These are phyloP conservation scores for Colletotrichum echinochloae DNA, from an alignment of 2,329 filamentous ascomycete genomes.

Conservation along the genomic window DNA sequence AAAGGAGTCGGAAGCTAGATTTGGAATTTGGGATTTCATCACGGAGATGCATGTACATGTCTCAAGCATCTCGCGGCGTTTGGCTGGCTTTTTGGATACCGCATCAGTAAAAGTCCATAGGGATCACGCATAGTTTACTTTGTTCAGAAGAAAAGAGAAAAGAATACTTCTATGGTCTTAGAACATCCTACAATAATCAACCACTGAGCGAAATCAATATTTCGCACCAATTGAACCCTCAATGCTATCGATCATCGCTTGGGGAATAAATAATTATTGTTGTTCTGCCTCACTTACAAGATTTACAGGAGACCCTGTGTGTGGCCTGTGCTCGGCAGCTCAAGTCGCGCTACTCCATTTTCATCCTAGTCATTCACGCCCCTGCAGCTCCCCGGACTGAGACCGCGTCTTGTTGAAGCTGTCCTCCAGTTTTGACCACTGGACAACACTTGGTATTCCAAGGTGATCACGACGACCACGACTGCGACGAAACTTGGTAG, in stretches of 20 bases:
- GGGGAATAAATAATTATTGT: neutral
- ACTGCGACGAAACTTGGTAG: slow-evolving; percentile 17
- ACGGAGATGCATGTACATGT: slow-evolving; percentile 38
- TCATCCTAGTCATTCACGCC: slow-evolving; percentile 39
- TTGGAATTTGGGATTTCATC: slow-evolving; percentile 24
- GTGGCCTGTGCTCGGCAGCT: slow-evolving; percentile 36
- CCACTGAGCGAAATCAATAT: neutral
- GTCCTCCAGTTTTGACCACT: slow-evolving; percentile 38
- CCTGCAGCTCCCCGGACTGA: slow-evolving; percentile 41
- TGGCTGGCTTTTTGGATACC: slow-evolving; percentile 17
- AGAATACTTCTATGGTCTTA: neutral
- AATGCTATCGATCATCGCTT: neutral
- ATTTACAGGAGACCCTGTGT: slow-evolving; percentile 17
- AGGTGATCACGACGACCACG: slow-evolving; percentile 32
- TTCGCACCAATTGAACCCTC: neutral
- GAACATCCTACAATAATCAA: accelerated
- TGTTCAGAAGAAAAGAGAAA: slow-evolving; percentile 5
- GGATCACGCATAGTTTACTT: slow-evolving; percentile 32
- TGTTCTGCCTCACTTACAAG: slow-evolving; percentile 25
- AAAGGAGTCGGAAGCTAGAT: slow-evolving; percentile 10
- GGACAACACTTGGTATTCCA: slow-evolving; percentile 15
- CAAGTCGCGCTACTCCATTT: slow-evolving; percentile 34
- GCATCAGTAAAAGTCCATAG: slow-evolving; percentile 29
- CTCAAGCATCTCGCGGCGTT: slow-evolving; percentile 32
- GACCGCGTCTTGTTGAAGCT: slow-evolving; percentile 43